These are phyloP conservation scores for Ustilago xerochloae DNA, from an alignment of 1,284 basidiomycete genomes.

Conservation along the genomic window DNA sequence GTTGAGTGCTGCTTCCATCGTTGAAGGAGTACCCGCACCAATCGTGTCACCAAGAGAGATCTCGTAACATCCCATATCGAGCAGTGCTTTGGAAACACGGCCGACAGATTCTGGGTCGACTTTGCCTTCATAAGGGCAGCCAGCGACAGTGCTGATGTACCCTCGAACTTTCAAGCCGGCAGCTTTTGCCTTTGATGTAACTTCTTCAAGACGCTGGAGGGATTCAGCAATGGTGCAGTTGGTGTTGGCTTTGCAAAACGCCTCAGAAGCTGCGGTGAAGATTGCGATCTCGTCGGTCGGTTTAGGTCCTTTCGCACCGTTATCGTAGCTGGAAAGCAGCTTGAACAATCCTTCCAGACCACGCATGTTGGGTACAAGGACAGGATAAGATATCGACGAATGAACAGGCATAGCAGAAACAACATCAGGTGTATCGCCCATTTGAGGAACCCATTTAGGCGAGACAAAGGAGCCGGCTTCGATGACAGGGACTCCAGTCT, in stretches of 20 bases:
- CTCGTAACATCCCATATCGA: slow-evolving; percentile 94
- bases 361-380: slow-evolving; percentile 85
- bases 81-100: slow-evolving; percentile 77
- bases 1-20: slow-evolving; percentile 77
- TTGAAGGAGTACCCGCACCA: slow-evolving; percentile 82
- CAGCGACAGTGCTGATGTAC: slow-evolving; percentile 79
- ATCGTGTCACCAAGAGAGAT: slow-evolving; percentile 92
- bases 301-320: slow-evolving; percentile 2
- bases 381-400: slow-evolving; percentile 78
- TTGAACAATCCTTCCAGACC: slow-evolving; percentile 70
- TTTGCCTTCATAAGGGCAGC: slow-evolving; percentile 85
- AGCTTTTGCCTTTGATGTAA: slow-evolving; percentile 75
- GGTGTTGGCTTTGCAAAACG: slow-evolving; percentile 85
- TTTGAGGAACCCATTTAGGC: slow-evolving; percentile 78
- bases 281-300: slow-evolving; percentile 85
- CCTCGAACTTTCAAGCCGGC: slow-evolving; percentile 82
- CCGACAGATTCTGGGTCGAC: slow-evolving; percentile 78
- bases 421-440: slow-evolving; percentile 69
- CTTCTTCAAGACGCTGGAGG: slow-evolving; percentile 75
- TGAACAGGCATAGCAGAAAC: slow-evolving; percentile 74
- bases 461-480: slow-evolving; percentile 93
- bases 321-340: slow-evolving; percentile 17
- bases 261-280: slow-evolving; percentile 87
- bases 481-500: slow-evolving; percentile 79
- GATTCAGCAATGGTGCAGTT: slow-evolving; percentile 82